Conservation (phyloP, 306 rosid species). For the Hippophae gyantsensis region DNA sequence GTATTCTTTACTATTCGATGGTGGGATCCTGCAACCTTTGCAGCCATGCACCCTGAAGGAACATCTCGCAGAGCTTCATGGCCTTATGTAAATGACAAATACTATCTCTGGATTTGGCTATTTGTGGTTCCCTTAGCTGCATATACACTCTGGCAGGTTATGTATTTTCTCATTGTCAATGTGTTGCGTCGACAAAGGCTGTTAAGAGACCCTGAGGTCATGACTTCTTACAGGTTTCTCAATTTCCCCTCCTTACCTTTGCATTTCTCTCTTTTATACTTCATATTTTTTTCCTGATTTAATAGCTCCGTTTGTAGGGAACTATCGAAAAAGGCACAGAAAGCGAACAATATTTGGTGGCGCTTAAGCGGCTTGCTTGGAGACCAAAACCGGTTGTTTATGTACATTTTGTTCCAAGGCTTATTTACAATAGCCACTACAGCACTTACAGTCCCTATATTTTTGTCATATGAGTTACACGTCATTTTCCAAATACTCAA, state of each 20-base stretch:
- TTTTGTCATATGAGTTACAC: constrained; percentile 68
- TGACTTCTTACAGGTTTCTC: constrained; percentile 76
- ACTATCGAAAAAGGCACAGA: constrained; percentile 85
- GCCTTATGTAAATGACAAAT: constrained; percentile 74
- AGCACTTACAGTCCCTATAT: constrained; percentile 84
- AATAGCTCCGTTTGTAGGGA: constrained; percentile 37
- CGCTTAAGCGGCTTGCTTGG: constrained; percentile 84
- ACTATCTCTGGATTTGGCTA: constrained; percentile 72
- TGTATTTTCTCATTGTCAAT: constrained; percentile 75
- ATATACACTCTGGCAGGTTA: constrained; percentile 75
- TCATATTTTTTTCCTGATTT: background rate
- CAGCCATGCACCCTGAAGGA: constrained; percentile 77
- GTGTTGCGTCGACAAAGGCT: constrained; percentile 80
- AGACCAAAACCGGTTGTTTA: constrained; percentile 74
- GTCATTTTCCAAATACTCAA: constrained; percentile 69
- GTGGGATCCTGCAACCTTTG: constrained; percentile 79
- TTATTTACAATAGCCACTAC: constrained; percentile 75
- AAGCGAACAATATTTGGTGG: constrained; percentile 92
- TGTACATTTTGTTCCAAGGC: constrained; percentile 72
- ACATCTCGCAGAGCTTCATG: constrained; percentile 52
- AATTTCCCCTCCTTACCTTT: background rate
- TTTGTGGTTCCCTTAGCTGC: constrained; percentile 71
- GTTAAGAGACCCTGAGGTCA: constrained; percentile 83
- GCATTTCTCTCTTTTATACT: background rate
- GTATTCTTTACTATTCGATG: constrained; percentile 92